Percentiles rank a stretch among this genome's conserved stretches.
phyloP scores from a whole-genome alignment of 2,329 filamentous ascomycete species.

The Clathrospora elynae region DNA sequence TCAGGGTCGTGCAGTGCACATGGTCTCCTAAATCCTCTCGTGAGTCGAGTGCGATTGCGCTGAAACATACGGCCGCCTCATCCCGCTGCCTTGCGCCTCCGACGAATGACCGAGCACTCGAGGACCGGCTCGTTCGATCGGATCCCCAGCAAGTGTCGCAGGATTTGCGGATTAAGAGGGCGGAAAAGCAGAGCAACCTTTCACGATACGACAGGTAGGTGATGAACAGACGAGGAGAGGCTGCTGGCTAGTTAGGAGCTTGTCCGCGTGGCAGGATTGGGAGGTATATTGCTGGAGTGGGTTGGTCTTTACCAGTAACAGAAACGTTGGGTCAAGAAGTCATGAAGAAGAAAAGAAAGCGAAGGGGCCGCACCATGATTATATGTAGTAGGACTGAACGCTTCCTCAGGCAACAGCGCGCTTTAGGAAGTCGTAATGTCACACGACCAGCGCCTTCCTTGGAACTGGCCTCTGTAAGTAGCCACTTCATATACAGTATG shows the following conservation, averaged over 20 bases:
- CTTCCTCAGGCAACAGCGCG: slow-evolving; percentile 13
- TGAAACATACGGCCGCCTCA: slow-evolving; percentile 15
- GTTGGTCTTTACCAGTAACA: slow-evolving; percentile 11
- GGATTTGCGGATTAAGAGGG: slow-evolving; percentile 7
- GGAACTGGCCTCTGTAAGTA: too few relatives aligned
- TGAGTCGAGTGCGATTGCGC: slow-evolving; percentile 1
- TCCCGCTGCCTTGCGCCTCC: slow-evolving; percentile 4
- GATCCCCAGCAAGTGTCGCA: slow-evolving; percentile 1
- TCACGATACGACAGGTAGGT: slow-evolving; percentile 21
- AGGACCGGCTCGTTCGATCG: slow-evolving; percentile 3
- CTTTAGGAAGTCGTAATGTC: slow-evolving; percentile 1
- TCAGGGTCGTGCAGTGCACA: too few relatives aligned
- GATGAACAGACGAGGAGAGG: too few relatives aligned
- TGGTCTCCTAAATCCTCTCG: too few relatives aligned
- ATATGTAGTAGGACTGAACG: slow-evolving; percentile 13
- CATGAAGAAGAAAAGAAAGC: slow-evolving; percentile 5
- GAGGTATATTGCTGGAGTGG: too few relatives aligned
- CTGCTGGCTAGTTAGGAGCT: too few relatives aligned
- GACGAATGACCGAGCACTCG: slow-evolving; percentile 7
- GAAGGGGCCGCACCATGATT: slow-evolving; percentile 9
- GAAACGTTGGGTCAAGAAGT: slow-evolving; percentile 2
- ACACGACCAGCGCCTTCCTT: slow-evolving; percentile 1
- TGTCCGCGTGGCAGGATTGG: too few relatives aligned
- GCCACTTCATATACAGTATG: too few relatives aligned
- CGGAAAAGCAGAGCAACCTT: slow-evolving; percentile 28